A percentile compares a stretch with the other conserved stretches of the same genome.
These are phyloP conservation scores for Xanthoconium stramineum DNA, from an alignment of 768 basidiomycete species.

Conservation along the genomic window DNA sequence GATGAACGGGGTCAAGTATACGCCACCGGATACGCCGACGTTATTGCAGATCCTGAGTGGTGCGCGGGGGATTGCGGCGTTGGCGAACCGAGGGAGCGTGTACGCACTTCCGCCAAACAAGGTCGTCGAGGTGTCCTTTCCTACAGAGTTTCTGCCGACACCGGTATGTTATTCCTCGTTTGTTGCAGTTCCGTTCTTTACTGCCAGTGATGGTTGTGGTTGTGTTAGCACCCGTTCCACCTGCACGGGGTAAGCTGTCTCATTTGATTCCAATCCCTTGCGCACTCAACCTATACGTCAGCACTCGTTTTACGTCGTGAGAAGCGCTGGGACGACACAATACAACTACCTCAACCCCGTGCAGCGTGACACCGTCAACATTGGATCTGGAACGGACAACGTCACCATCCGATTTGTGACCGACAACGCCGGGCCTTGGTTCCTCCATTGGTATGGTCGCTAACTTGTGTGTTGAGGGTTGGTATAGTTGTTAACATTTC, in stretches of 20 bases:
- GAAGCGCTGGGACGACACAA: neutral
- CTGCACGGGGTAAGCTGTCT: neutral
- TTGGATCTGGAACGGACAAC: neutral
- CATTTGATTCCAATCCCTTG: neutral
- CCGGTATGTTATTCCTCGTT: neutral
- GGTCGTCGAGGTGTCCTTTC: neutral
- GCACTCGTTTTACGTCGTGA: neutral
- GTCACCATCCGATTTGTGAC: neutral
- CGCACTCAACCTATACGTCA: neutral
- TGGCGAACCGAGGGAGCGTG: neutral
- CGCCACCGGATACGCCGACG: neutral
- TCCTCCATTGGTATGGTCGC: neutral
- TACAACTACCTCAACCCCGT: neutral
- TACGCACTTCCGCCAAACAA: neutral
- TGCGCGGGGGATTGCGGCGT: neutral
- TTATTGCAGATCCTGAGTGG: neutral
- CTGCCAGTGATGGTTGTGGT: neutral
- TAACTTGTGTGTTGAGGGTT: too few relatives aligned
- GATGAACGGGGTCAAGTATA: neutral
- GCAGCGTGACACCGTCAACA: neutral
- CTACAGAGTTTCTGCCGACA: neutral
- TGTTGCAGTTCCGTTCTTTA: neutral
- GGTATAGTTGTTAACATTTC: neutral
- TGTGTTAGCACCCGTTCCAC: neutral
- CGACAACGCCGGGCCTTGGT: neutral